Conservation (phyloP, 495 filamentous ascomycete species). For the Penicillium macrosclerotiorum region DNA sequence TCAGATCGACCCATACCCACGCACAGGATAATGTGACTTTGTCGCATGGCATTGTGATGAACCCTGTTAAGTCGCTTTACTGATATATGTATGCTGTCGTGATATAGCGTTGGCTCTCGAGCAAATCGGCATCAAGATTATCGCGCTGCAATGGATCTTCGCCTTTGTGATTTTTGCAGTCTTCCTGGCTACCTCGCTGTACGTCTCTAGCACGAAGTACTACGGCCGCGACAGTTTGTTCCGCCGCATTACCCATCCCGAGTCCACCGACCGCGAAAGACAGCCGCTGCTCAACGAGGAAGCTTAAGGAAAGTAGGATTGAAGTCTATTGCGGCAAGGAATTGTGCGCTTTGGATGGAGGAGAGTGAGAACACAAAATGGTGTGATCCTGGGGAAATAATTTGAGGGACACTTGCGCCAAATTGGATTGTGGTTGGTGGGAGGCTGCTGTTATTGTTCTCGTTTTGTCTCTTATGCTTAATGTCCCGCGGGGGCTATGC, state of each 20-base stretch:
- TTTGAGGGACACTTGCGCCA: too few species aligned
- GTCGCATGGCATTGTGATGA: neutral
- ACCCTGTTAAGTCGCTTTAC: too few species aligned
- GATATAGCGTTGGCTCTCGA: constrained; percentile 64
- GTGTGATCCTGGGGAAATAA: too few species aligned
- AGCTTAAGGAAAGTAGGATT: constrained; percentile 2
- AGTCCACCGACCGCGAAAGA: constrained; percentile 38
- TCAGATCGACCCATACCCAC: too few species aligned
- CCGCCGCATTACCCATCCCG: constrained; percentile 34
- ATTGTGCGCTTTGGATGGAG: too few species aligned
- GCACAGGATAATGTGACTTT: neutral
- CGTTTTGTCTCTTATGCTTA: too few species aligned
- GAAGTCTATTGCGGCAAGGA: too few species aligned
- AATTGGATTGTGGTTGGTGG: too few species aligned
- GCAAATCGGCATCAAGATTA: constrained; percentile 66
- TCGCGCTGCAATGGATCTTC: constrained; percentile 89
- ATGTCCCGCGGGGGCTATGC: too few species aligned
- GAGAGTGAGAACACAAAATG: too few species aligned
- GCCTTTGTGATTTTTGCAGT: constrained; percentile 78
- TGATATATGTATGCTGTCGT: neutral
- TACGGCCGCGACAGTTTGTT: constrained; percentile 52
- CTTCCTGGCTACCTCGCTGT: constrained; percentile 62
- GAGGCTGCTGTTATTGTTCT: too few species aligned
- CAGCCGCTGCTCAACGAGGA: constrained; percentile 42
- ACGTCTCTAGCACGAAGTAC: constrained; percentile 63